phyloP scores from a whole-genome alignment of 352 stramenopile genomes.

The Globisporangium okanoganense region DNA sequence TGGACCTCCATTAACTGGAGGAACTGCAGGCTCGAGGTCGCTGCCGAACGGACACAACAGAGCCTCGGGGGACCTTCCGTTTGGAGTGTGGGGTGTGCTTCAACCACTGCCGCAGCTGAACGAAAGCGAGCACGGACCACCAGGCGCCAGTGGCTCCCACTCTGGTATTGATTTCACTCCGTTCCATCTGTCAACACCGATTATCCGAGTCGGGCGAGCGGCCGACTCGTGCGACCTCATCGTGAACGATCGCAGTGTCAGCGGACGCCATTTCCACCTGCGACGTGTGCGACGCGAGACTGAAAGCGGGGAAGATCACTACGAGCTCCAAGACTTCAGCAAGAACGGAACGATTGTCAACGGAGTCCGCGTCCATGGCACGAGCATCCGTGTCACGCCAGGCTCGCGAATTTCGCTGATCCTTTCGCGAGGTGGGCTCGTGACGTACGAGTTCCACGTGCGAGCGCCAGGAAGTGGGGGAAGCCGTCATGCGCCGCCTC shows the following conservation, averaged over 20 bases:
- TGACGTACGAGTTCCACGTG: conserved; percentile 87
- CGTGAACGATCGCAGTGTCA: conserved; percentile 86
- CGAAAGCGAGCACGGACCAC: conserved; percentile 43
- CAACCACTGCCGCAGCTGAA: conserved; percentile 69
- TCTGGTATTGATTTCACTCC: conserved; percentile 39
- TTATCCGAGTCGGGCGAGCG: conserved; percentile 74
- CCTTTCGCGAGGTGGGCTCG: conserved; percentile 71
- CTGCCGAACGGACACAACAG: background rate
- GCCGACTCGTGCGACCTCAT: conserved; percentile 86
- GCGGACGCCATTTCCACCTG: conserved; percentile 81
- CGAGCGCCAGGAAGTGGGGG: conserved; percentile 14
- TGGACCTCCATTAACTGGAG: background rate
- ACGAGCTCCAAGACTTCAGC: conserved; percentile 85
- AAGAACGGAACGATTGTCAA: conserved; percentile 90
- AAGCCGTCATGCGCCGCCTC: conserved; percentile 29
- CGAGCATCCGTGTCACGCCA: conserved; percentile 58
- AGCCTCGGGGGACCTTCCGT: conserved; percentile 33
- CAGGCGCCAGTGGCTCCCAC: conserved; percentile 11
- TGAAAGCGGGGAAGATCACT: conserved; percentile 55
- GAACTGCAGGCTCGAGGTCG: background rate
- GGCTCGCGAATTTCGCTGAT: conserved; percentile 85
- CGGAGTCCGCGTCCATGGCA: conserved; percentile 80
- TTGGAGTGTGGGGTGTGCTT: conserved; percentile 70
- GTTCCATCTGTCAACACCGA: conserved; percentile 65
- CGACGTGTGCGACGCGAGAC: conserved; percentile 54